A percentile compares a stretch with the other conserved stretches of the same genome.
These are phyloP conservation scores for Fragilariopsis cylindrus DNA, from an alignment of 108 stramenopile genomes.

Conservation along the genomic window DNA sequence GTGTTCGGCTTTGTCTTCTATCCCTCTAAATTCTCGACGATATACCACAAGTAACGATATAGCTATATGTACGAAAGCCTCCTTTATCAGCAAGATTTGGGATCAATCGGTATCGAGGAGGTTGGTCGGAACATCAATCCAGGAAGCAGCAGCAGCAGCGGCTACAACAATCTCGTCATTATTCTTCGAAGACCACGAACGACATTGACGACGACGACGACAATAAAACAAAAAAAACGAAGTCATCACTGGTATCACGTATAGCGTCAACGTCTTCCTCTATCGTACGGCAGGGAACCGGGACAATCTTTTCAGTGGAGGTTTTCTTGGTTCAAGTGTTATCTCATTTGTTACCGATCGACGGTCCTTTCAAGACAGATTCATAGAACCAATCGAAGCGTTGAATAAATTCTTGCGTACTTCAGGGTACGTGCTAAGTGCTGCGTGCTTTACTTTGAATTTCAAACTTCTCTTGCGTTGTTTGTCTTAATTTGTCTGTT, in stretches of 20 bases:
- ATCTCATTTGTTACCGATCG: conserved; percentile 23
- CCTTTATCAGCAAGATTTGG: not conserved
- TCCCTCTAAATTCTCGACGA: no score
- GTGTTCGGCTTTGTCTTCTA: no score
- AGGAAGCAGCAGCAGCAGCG: not conserved
- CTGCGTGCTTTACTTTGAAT: no score
- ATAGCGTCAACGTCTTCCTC: not conserved
- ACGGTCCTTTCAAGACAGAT: conserved; percentile 19
- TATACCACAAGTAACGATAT: no score
- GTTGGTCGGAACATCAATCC: conserved; percentile 5
- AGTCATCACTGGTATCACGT: no score
- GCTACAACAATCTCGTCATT: not conserved
- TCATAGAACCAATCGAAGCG: conserved; percentile 24
- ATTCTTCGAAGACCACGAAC: no score
- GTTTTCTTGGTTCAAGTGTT: conserved; percentile 37
- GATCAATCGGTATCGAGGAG: not conserved
- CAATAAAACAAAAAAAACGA: not conserved
- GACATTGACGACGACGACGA: no score
- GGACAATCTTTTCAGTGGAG: conserved; percentile 28
- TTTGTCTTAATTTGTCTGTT: no score
- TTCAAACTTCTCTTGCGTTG: no score
- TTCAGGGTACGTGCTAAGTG: conserved; percentile 17
- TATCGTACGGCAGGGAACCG: conserved; percentile 26
- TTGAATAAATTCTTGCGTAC: conserved; percentile 23
- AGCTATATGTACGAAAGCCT: no score